These are phyloP conservation scores for Athelia psychrophila DNA, from an alignment of 1,284 basidiomycete species.

Conservation along the genomic window DNA sequence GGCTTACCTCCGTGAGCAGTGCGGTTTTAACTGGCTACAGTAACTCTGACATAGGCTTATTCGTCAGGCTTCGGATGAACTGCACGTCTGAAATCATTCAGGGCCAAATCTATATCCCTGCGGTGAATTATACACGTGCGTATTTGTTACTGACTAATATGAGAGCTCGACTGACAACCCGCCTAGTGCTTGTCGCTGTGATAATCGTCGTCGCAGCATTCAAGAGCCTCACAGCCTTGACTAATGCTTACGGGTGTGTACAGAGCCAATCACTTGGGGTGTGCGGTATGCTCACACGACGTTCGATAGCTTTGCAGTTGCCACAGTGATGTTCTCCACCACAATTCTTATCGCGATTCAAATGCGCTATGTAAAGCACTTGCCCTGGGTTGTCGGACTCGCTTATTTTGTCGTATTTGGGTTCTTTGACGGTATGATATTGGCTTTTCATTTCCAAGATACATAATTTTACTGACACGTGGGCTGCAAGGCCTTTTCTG, in stretches of 20 bases:
- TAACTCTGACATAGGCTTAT: too few species aligned
- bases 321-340: slow-evolving; percentile 63
- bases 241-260: slow-evolving; percentile 46
- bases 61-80: slow-evolving; percentile 43
- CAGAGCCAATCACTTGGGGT: neutral
- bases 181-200: slow-evolving; percentile 46
- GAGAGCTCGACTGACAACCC: neutral
- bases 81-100: slow-evolving; percentile 59
- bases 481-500: slow-evolving; percentile 46
- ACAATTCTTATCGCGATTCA: slow-evolving; percentile 56
- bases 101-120: slow-evolving; percentile 65
- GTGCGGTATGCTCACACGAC: slow-evolving; percentile 4
- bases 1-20: slow-evolving; percentile 45
- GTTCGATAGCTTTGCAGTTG: slow-evolving; percentile 49
- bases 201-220: slow-evolving; percentile 59
- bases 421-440: slow-evolving; percentile 49
- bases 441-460: slow-evolving; percentile 1
- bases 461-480: neutral
- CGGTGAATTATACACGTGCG: slow-evolving; percentile 50
- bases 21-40: too few species aligned
- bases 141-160: neutral
- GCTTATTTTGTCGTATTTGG: slow-evolving; percentile 54
- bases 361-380: slow-evolving; percentile 53
- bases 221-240: slow-evolving; percentile 44
- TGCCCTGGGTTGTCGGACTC: slow-evolving; percentile 40